These are phyloP conservation scores for Otatea glauca DNA, from an alignment of 176 grass and related monocot species.

Conservation along the genomic window DNA sequence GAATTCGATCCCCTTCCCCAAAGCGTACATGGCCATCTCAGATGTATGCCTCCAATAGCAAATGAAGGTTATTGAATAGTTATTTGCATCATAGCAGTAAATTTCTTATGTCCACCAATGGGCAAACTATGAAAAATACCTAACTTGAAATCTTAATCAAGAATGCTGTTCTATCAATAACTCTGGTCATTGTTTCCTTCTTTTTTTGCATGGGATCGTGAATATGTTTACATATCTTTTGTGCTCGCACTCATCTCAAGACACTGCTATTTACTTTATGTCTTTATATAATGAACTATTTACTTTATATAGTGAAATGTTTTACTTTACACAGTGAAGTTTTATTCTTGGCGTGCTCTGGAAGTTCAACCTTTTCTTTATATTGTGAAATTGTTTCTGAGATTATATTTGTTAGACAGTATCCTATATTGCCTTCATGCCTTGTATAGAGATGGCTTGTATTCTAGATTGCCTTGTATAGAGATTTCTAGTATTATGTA, in stretches of 20 bases:
- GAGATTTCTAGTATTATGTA: too few relatives aligned
- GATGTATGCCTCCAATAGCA: slow-evolving; percentile 51
- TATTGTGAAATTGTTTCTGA: slow-evolving; percentile 10
- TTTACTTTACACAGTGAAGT: background rate
- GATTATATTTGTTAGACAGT: background rate
- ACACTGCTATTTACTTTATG: background rate
- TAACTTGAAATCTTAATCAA: background rate
- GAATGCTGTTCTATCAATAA: background rate
- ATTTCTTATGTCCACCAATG: slow-evolving; percentile 13
- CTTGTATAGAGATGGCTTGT: too few relatives aligned
- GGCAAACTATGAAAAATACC: slow-evolving; percentile 24
- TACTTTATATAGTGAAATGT: background rate
- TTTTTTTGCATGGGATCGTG: background rate
- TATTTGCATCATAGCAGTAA: background rate
- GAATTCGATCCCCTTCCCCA: slow-evolving; percentile 64
- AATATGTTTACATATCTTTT: slow-evolving; percentile 18
- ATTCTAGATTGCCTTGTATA: too few relatives aligned
- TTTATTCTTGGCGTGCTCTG: slow-evolving; percentile 24
- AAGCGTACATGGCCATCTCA: slow-evolving; percentile 38
- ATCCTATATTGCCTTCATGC: too few relatives aligned
- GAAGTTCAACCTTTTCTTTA: background rate
- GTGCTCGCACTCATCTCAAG: background rate
- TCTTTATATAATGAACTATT: background rate
- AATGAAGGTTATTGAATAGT: background rate
- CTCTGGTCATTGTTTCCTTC: slow-evolving; percentile 10